Evolutionary conservation across 2,329 filamentous ascomycete species (phyloP), one percentile per base, ranked within the genome.

Genomic region (Sclerotinia minor): DNA sequence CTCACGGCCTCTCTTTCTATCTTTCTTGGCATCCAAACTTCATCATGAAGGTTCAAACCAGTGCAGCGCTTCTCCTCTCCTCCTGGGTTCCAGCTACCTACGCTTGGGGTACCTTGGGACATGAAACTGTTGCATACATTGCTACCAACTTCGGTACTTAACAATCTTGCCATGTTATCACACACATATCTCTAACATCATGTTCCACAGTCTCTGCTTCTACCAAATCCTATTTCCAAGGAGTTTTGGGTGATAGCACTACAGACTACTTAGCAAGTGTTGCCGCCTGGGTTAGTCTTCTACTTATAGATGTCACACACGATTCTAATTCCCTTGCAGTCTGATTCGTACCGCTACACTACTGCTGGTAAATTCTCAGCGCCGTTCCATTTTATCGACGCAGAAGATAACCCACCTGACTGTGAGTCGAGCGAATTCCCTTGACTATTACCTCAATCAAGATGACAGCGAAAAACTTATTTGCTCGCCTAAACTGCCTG

Each of bases 321-420:
- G 24, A 65, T 47, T 52, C 38, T 63, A 63, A 67, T 9, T 19
- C 13, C 17, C 21, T 11, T 6, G 21, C 47, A 72, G 71, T 87
- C 88, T 49, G 88, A 90, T 78, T 85, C 74, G 21, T 79, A 77
- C 76, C 83, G 87, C 32, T 89, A 89, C 77, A 88, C 85, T 8
- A 82, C 83, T 76, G 87, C 85, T 81, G 87, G 86, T 17, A 81
- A 80, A 58, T 90, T 86, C 78, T 86, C 84, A 8, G 83, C 82
- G 72, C 83, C 83, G 44, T 89, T 87, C 77, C 88, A 90, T 80
- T 90, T 86, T 79, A 90, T 90, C 77, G 88, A 90, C 75, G 87
- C 87, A 69, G 82, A 88, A 72, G 87, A 90, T 76, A 78, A 78
- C 73, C 88, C 88, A 64, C 87, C 87, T 1, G 73, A 76, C 7